Percentiles rank a stretch among this genome's conserved stretches.
phyloP scores from a whole-genome alignment of 2,329 filamentous ascomycete species.

The Ambrosiella beaveri region DNA sequence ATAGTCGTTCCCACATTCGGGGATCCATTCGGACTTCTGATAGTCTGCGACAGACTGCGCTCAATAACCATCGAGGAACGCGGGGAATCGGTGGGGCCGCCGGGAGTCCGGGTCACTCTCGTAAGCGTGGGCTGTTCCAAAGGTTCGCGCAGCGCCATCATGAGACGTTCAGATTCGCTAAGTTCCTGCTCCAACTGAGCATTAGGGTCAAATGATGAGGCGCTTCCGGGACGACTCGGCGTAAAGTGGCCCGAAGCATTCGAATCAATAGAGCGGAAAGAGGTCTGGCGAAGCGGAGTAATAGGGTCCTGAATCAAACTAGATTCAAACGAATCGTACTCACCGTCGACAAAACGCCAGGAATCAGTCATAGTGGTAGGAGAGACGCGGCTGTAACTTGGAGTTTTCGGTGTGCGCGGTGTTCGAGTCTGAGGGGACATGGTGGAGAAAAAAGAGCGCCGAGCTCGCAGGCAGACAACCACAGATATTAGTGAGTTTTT shows the following conservation, averaged over 20 bases:
- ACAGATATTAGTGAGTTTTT: not conserved
- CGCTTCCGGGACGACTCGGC: not conserved
- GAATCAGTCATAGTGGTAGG: conserved; percentile 28
- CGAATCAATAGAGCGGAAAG: conserved; percentile 21
- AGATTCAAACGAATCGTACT: conserved; percentile 43
- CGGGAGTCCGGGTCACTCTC: not conserved
- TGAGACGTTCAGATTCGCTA: not conserved
- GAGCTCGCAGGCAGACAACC: not conserved
- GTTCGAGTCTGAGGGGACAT: conserved; percentile 1
- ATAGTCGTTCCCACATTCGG: not conserved
- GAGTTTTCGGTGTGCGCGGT: not conserved
- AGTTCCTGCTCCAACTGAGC: not conserved
- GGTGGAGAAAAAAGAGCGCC: not conserved
- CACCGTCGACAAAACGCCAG: conserved; percentile 44
- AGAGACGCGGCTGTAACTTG: conserved; percentile 1
- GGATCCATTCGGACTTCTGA: not conserved
- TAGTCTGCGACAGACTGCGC: not conserved
- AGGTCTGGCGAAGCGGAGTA: conserved; percentile 18
- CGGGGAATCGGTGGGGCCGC: not conserved
- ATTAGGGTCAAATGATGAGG: not conserved
- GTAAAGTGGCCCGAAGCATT: not conserved
- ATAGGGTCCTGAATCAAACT: not conserved
- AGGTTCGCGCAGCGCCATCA: conserved; percentile 16
- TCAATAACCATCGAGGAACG: not conserved
- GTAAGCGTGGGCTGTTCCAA: conserved; percentile 3